A percentile compares a stretch with the other conserved stretches of the same genome.
phyloP scores from a whole-genome alignment of 1,139 yeast species.

The Hansenula sp. region DNA sequence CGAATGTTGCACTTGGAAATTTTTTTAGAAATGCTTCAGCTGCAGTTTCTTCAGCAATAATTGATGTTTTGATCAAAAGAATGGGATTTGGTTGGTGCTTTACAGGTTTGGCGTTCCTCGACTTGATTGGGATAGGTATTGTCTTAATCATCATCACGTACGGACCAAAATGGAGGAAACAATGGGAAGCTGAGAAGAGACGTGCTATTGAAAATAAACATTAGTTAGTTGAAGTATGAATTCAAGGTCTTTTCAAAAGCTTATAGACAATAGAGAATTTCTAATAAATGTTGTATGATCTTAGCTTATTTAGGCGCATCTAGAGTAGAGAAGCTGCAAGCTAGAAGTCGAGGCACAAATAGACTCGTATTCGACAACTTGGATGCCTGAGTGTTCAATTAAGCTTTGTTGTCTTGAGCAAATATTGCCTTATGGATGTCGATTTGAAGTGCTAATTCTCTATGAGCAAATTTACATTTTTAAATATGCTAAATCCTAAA shows the following conservation, averaged over 20 bases:
- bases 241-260: not conserved
- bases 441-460: no score
- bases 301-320: no score
- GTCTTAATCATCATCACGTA: constrained; percentile 26
- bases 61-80: constrained; percentile 34
- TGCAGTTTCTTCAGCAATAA: constrained; percentile 48
- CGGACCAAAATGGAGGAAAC: constrained; percentile 26
- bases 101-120: constrained; percentile 46
- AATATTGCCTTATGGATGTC: not conserved
- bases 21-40: constrained; percentile 54
- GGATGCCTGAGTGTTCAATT: no score
- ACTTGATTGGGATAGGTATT: constrained; percentile 31
- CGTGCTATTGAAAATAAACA: not conserved
- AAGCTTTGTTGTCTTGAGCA: no score
- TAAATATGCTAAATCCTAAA: no score
- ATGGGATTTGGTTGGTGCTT: constrained; percentile 63
- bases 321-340: no score
- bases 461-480: no score
- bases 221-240: no score
- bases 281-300: no score
- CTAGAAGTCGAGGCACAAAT: no score
- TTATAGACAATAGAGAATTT: no score
- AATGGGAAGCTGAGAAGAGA: constrained; percentile 2
- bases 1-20: constrained; percentile 54
- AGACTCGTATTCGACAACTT: no score